Percentiles rank a stretch among this genome's conserved stretches.
Evolutionary conservation across 2,329 filamentous ascomycete genomes (phyloP).

Genomic region (Diaporthe caulivora): DNA sequence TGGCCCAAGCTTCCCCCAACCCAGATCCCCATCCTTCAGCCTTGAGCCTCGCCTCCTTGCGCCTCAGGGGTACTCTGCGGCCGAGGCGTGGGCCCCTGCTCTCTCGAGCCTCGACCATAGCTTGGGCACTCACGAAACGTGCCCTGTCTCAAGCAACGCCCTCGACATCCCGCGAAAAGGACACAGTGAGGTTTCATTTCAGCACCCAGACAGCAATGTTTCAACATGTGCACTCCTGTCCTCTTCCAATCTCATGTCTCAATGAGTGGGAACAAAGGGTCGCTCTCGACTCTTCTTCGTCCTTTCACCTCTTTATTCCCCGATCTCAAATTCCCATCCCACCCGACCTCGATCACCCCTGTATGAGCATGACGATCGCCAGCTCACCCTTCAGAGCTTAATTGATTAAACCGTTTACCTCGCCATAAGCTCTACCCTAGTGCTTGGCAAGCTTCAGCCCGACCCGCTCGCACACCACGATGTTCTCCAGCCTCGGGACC

Average conservation of each 20-base stretch:
- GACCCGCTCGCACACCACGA: constrained; percentile 46
- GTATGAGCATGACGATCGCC: constrained; percentile 18
- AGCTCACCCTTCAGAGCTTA: constrained; percentile 22
- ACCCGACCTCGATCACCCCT: constrained; percentile 37
- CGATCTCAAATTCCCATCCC: constrained; percentile 8
- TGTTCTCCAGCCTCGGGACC: constrained; percentile 68
- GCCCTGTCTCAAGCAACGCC: constrained; percentile 46
- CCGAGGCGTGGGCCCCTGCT: constrained; percentile 8
- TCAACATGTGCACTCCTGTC: constrained; percentile 35
- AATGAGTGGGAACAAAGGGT: background rate
- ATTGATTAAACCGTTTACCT: constrained; percentile 20
- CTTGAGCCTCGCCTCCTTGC: constrained; percentile 25
- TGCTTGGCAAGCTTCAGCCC: too few relatives aligned
- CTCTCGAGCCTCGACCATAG: constrained; percentile 3
- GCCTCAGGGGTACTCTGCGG: background rate
- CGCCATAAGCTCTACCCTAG: constrained; percentile 7
- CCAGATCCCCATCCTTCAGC: constrained; percentile 28
- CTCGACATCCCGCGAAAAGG: constrained; percentile 16
- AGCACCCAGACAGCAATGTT: constrained; percentile 17
- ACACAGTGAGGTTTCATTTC: constrained; percentile 18
- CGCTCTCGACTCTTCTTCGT: background rate
- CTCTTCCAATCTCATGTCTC: constrained; percentile 9
- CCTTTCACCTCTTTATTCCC: constrained; percentile 20
- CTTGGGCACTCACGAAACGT: constrained; percentile 45
- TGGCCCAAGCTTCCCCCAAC: constrained; percentile 23